Evolutionary conservation across 2,329 filamentous ascomycete genomes (phyloP).

Genomic region (Scedosporium apiospermum): DNA sequence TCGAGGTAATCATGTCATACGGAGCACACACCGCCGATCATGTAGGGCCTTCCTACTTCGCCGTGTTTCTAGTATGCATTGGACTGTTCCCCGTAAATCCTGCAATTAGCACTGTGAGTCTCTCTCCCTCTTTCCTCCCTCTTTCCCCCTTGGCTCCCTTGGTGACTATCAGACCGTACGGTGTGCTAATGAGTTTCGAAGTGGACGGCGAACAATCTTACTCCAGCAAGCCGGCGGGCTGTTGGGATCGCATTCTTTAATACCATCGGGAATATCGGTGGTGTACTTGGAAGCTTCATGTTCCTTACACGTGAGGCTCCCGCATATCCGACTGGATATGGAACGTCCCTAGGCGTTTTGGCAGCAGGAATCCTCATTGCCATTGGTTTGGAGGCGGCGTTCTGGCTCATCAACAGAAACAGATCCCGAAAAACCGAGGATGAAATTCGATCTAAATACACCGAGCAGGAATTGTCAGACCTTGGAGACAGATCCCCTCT

Average conservation of each 20-base stretch:
- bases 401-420: slow-evolving; percentile 15
- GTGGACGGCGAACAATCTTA: slow-evolving; percentile 31
- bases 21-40: slow-evolving; percentile 13
- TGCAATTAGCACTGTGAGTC: slow-evolving; percentile 8
- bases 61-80: slow-evolving; percentile 24
- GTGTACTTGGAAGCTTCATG: slow-evolving; percentile 28
- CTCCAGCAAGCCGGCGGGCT: slow-evolving; percentile 26
- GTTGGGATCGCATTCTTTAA: slow-evolving; percentile 31
- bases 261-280: slow-evolving; percentile 27
- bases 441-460: slow-evolving; percentile 18
- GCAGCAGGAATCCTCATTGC: slow-evolving; percentile 11
- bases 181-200: slow-evolving; percentile 29
- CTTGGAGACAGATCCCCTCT: slow-evolving; percentile 22
- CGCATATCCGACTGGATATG: slow-evolving; percentile 44
- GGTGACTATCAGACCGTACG: slow-evolving; percentile 24
- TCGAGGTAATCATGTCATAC: too few relatives aligned
- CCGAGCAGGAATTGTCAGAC: slow-evolving; percentile 17
- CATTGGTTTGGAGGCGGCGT: slow-evolving; percentile 12
- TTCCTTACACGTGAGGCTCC: slow-evolving; percentile 22
- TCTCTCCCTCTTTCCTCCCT: neutral
- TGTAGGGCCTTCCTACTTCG: slow-evolving; percentile 35
- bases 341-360: slow-evolving; percentile 14
- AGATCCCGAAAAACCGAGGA: slow-evolving; percentile 16
- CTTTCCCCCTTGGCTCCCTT: slow-evolving; percentile 5
- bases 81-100: slow-evolving; percentile 7